phyloP scores from a whole-genome alignment of 208 protist genomes.

The Leishmania major region DNA sequence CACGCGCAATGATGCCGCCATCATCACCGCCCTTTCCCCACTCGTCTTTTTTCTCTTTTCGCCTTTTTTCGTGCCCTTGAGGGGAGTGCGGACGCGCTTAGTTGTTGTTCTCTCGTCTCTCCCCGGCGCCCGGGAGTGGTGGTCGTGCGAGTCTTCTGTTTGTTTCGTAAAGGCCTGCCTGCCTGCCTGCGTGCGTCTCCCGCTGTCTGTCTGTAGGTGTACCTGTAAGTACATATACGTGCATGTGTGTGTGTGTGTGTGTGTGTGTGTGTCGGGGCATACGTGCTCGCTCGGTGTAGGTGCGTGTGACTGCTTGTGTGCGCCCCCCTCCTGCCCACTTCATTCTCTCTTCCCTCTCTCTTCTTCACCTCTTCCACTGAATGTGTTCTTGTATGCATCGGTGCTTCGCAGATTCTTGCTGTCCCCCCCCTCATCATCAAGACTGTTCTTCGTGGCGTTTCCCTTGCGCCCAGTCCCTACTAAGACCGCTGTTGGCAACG shows the following conservation, averaged over 20 bases:
- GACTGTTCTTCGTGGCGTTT: neutral
- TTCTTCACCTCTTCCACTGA: neutral
- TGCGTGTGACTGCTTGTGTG: neutral
- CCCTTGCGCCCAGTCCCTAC: neutral
- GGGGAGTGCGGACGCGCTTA: no score
- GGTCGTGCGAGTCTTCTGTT: slow-evolving; percentile 10
- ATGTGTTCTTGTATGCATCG: neutral
- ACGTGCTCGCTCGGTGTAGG: neutral
- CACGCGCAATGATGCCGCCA: neutral
- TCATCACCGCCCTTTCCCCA: neutral
- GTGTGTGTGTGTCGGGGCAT: neutral
- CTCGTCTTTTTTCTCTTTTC: neutral
- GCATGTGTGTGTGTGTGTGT: neutral
- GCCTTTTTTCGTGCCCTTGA: neutral
- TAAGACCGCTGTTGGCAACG: no score
- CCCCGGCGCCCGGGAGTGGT: neutral
- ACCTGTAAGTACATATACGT: neutral
- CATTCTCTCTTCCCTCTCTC: no score
- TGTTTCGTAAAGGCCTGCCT: neutral
- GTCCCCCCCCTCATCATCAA: no score
- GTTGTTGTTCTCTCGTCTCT: no score
- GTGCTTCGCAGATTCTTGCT: no score
- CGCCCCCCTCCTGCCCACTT: no score
- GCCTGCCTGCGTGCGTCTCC: neutral
- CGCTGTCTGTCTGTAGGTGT: neutral